Percentiles rank a stretch among this genome's conserved stretches.
Evolutionary conservation across 306 rosid species (phyloP).

Genomic region (Prunus davidiana): DNA sequence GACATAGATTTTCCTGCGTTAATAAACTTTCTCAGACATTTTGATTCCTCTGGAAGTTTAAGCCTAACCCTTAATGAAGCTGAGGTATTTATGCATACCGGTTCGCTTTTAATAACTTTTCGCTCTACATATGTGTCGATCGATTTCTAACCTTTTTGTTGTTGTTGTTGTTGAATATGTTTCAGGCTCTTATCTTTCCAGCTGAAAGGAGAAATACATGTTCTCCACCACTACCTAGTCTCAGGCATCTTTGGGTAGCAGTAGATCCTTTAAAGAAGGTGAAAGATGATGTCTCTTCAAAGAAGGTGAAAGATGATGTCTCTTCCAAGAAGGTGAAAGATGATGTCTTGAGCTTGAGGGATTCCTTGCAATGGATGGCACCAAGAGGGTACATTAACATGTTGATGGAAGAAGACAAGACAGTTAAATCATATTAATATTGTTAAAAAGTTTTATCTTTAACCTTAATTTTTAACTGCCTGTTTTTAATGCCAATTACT

Average conservation of each 20-base stretch:
- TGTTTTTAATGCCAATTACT: no score
- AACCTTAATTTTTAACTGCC: no score
- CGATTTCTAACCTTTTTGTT: not conserved
- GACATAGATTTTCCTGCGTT: not conserved
- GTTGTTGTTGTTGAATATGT: not conserved
- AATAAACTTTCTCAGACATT: not conserved
- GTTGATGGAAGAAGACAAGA: no score
- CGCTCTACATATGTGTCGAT: not conserved
- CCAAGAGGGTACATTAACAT: not conserved
- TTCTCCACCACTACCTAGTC: not conserved
- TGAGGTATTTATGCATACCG: not conserved
- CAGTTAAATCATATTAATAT: no score
- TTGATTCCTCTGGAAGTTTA: not conserved
- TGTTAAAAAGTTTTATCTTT: no score
- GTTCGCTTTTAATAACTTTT: not conserved
- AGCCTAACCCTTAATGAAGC: not conserved
- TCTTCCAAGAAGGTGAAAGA: not conserved
- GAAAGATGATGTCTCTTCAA: not conserved
- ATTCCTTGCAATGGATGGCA: slow-evolving; percentile 8
- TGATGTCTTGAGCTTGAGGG: not conserved
- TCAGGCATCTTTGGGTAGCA: slow-evolving; percentile 4
- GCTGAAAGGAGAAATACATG: not conserved
- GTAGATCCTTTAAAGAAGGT: not conserved
- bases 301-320: not conserved
- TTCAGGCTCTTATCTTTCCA: slow-evolving; percentile 8